Evolutionary conservation across 2,329 filamentous ascomycete species (phyloP).

Genomic region (Furcasterigmium furcatum): DNA sequence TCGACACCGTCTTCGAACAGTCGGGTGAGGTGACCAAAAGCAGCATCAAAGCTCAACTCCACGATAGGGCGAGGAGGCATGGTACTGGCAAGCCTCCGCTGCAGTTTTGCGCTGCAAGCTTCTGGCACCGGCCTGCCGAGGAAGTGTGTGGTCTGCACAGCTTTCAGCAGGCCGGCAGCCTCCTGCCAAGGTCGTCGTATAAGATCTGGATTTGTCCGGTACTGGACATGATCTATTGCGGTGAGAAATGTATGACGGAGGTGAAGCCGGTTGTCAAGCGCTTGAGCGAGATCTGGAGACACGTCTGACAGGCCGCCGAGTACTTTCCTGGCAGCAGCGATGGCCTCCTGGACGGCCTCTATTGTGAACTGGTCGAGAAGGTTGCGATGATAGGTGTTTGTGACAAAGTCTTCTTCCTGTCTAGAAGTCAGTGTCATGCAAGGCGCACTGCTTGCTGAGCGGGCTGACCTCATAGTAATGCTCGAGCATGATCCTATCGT

Average conservation of each 20-base stretch:
- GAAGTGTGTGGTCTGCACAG: constrained; percentile 55
- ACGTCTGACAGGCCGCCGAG: constrained; percentile 40
- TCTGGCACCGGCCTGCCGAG: constrained; percentile 65
- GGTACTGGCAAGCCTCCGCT: constrained; percentile 87
- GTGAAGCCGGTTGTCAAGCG: constrained; percentile 62
- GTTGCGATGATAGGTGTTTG: constrained; percentile 80
- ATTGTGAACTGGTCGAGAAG: constrained; percentile 64
- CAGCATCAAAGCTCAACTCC: constrained; percentile 68
- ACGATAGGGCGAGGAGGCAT: constrained; percentile 92
- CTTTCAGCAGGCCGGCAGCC: constrained; percentile 46
- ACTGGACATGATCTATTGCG: constrained; percentile 45
- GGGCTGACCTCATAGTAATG: constrained; percentile 79
- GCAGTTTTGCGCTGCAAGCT: constrained; percentile 88
- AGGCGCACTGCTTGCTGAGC: neutral
- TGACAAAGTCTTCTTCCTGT: constrained; percentile 94
- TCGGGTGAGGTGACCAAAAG: constrained; percentile 64
- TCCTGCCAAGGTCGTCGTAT: constrained; percentile 50
- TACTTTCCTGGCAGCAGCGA: constrained; percentile 53
- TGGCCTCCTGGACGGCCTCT: constrained; percentile 48
- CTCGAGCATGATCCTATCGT: constrained; percentile 73
- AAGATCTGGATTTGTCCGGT: constrained; percentile 40
- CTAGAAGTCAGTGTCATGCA: neutral
- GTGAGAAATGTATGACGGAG: constrained; percentile 63
- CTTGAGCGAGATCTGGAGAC: constrained; percentile 39
- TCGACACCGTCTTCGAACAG: constrained; percentile 72